Conservation (phyloP, 2,329 filamentous ascomycete species). For the Fusarium sp. region DNA sequence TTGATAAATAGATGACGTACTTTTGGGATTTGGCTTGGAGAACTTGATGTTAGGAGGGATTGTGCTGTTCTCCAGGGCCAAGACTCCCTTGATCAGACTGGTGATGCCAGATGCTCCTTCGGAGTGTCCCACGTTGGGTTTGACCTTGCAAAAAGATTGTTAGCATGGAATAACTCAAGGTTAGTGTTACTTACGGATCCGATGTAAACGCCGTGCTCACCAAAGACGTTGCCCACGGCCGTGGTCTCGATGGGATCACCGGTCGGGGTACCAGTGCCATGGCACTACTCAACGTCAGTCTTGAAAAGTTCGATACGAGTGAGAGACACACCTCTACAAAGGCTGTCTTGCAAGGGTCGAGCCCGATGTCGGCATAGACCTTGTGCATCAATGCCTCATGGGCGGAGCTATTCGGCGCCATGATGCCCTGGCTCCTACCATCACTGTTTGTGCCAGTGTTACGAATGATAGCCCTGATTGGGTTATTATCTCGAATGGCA, state of each 20-base stretch:
- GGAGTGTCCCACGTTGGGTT: neutral
- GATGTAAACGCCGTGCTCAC: neutral
- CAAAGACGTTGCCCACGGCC: slow-evolving; percentile 1
- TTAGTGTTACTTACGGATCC: neutral
- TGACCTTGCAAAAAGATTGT: neutral
- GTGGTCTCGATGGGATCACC: slow-evolving; percentile 2
- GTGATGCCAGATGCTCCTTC: slow-evolving; percentile 1
- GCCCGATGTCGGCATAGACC: neutral
- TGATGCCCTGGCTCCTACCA: slow-evolving; percentile 45
- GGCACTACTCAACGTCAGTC: neutral
- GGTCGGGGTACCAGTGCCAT: neutral
- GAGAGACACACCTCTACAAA: neutral
- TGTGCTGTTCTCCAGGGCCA: slow-evolving; percentile 51
- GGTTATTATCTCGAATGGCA: slow-evolving; percentile 61
- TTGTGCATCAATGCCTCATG: slow-evolving; percentile 2
- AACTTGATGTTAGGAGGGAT: slow-evolving; percentile 56
- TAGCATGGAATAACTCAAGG: neutral
- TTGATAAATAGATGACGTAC: neutral
- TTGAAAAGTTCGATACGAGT: too few species aligned
- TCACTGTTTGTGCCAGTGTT: slow-evolving; percentile 56
- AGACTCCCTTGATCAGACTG: slow-evolving; percentile 22
- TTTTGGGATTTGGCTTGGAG: slow-evolving; percentile 47
- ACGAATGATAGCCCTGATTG: slow-evolving; percentile 55
- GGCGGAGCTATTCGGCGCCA: neutral
- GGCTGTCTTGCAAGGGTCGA: neutral